Base-by-base conservation (phyloP, 2,329 filamentous ascomycete species). In the Xylaria sp. region DNA sequence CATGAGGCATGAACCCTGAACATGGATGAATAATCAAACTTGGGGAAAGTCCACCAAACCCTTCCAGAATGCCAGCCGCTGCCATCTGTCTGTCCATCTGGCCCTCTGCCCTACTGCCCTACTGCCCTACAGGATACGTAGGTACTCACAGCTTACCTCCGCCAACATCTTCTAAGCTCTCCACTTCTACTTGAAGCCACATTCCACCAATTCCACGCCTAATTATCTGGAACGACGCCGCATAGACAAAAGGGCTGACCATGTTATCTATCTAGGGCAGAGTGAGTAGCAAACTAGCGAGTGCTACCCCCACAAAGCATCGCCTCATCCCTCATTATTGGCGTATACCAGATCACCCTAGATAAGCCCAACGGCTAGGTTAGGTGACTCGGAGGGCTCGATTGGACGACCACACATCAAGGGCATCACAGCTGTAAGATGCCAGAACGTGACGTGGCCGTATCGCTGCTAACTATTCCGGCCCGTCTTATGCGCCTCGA, bases 361-460 rank as follows among this genome's bases (percentile, higher is more conserved):
- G 49, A 53, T 53, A 53, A 53, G 49, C 49, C 49, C 53, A 56
- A 26, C 11, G 17, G 46, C 59, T 4, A 62, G 59, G 49, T 23
- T 54, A 33, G 11, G 17, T 28, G 33, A 51, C 44, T 58, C 15
- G 31, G 13, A 7, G 17, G 49, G n/a, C 26, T 42, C 15, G 36
- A 65, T 20, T 54, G 36, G 42, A 49, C 20, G 20, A 26, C 9
- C 11, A 26, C 2, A 42, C 36, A 46, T 46, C 46, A 17, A 59
- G 20, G n/a, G 23, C 6, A 54, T 40, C 36, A 9, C 31, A 46
- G 26, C 38, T 40, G 51, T 51, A 36, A 56, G 49, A 59, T 53
- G 61, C 51, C 5, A 67, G 31, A 40, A 49, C 57, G 40, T 59
- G 56, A 59, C 56, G 56, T 59, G 56, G 49, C 49, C 40, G 40